These are phyloP conservation scores for Pascua guehoae DNA, from an alignment of 1,284 basidiomycete species.

Conservation along the genomic window DNA sequence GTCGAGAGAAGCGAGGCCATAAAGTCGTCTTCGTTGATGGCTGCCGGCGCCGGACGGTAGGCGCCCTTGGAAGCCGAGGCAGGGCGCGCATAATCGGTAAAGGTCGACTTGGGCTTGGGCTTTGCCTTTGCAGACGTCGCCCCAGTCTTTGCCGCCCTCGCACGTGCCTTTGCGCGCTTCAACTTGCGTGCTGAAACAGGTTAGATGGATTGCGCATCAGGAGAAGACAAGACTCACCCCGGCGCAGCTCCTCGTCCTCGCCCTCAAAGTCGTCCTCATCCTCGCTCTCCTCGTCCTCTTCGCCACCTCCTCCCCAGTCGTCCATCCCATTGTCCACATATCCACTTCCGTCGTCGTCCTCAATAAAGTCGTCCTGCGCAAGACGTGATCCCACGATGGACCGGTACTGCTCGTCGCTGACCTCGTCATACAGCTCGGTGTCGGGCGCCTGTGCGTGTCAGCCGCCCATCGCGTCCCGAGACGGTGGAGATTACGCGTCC, in stretches of 20 bases:
- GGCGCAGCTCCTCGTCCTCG: constrained; percentile 43
- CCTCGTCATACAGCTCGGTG: constrained; percentile 80
- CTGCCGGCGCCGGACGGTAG: constrained; percentile 70
- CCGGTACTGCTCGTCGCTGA: constrained; percentile 86
- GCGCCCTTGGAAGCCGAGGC: constrained; percentile 59
- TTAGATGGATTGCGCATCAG: background rate
- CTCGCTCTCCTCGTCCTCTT: constrained; percentile 46
- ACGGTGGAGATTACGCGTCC: no score
- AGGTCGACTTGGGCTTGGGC: constrained; percentile 51
- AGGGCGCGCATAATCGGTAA: constrained; percentile 48
- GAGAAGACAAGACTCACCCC: constrained; percentile 25
- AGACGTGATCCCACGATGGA: constrained; percentile 78
- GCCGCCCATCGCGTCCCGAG: background rate
- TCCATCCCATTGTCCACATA: constrained; percentile 97
- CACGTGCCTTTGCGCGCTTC: constrained; percentile 34
- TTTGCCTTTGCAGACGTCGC: constrained; percentile 26
- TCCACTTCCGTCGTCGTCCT: constrained; percentile 86
- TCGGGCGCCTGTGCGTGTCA: constrained; percentile 54
- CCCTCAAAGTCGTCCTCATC: constrained; percentile 51
- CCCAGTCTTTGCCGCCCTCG: constrained; percentile 23
- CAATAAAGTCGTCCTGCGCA: constrained; percentile 87
- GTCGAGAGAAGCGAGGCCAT: constrained; percentile 67
- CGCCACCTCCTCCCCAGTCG: constrained; percentile 67
- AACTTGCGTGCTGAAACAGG: constrained; percentile 29
- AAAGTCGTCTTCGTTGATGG: constrained; percentile 77